Percentiles rank a stretch among this genome's conserved stretches.
These are phyloP conservation scores for Neurospora sp. DNA, from an alignment of 2,329 filamentous ascomycete genomes.

Conservation along the genomic window DNA sequence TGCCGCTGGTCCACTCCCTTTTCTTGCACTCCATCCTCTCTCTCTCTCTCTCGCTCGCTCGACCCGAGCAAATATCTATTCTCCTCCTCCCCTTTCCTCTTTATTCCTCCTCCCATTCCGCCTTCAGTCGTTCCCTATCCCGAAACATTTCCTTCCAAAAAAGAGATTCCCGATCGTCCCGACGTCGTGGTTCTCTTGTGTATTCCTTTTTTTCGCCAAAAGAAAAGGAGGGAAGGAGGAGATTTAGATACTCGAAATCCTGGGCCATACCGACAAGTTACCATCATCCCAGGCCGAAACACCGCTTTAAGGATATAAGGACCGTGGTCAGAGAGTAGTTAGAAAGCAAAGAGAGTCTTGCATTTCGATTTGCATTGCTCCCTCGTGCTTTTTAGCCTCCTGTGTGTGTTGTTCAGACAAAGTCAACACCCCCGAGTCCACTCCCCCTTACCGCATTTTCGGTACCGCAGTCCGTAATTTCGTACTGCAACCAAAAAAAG, in stretches of 20 bases:
- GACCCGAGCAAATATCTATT: conserved; percentile 33
- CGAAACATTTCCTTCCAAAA: conserved; percentile 36
- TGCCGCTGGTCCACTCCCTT: conserved; percentile 45
- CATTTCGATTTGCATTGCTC: conserved; percentile 4
- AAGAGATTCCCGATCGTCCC: neutral
- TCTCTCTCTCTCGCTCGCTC: conserved; percentile 19
- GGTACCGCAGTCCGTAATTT: neutral
- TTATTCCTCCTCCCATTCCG: conserved; percentile 24
- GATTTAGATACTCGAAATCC: conserved; percentile 15
- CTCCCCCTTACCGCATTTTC: neutral
- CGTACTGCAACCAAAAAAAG: conserved; percentile 4
- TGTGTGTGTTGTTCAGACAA: neutral
- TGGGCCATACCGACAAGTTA: conserved; percentile 19
- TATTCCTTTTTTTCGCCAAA: conserved; percentile 21
- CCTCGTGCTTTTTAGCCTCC: neutral
- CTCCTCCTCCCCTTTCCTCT: conserved; percentile 28
- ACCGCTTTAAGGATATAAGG: conserved; percentile 14
- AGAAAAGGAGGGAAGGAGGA: conserved; percentile 27
- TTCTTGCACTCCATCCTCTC: conserved; percentile 43
- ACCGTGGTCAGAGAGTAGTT: conserved; percentile 8
- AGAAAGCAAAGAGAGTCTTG: conserved; percentile 2
- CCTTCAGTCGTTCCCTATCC: conserved; percentile 47
- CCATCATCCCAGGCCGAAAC: conserved; percentile 3
- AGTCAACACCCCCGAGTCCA: neutral
- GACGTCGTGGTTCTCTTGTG: conserved; percentile 11